A percentile compares a stretch with the other conserved stretches of the same genome.
Conservation (phyloP, 306 rosid species). For the Purshia tridentata region DNA sequence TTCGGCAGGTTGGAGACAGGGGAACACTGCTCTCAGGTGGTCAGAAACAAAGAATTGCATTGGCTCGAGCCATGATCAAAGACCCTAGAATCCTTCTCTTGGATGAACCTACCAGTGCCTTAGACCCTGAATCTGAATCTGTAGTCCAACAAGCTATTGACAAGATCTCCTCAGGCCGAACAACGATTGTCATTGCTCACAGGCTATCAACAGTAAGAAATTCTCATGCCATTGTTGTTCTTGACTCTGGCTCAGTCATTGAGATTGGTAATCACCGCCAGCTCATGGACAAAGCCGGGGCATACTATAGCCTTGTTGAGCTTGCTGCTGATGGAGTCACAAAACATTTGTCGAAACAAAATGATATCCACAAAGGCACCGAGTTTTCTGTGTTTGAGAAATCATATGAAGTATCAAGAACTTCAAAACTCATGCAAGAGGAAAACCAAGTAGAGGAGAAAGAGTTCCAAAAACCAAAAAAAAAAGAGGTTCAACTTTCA, state of each 20-base stretch:
- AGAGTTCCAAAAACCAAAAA: conserved; percentile 34
- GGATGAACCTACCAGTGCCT: conserved; percentile 94
- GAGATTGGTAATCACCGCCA: conserved; percentile 79
- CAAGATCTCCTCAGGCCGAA: conserved; percentile 71
- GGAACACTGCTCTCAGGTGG: conserved; percentile 93
- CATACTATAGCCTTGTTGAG: conserved; percentile 70
- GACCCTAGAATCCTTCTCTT: conserved; percentile 77
- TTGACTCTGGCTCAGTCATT: conserved; percentile 60
- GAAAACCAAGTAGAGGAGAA: conserved; percentile 35
- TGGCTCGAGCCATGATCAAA: conserved; percentile 88
- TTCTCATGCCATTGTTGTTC: conserved; percentile 69
- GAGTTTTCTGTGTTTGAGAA: conserved; percentile 37
- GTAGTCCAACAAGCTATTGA: conserved; percentile 77
- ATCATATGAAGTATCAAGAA: conserved; percentile 37
- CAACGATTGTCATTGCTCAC: conserved; percentile 85
- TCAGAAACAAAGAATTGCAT: conserved; percentile 84
- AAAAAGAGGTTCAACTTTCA: conserved; percentile 38
- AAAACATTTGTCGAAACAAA: conserved; percentile 31
- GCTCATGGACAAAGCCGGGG: conserved; percentile 65
- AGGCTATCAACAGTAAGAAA: conserved; percentile 76
- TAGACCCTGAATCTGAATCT: conserved; percentile 79
- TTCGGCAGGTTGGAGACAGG: conserved; percentile 74
- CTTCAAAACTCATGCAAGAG: conserved; percentile 30
- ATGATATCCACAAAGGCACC: conserved; percentile 21
- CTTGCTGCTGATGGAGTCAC: conserved; percentile 64